Base-by-base conservation (phyloP, 2,329 filamentous ascomycete genomes). In the Xylaria arbuscula region DNA sequence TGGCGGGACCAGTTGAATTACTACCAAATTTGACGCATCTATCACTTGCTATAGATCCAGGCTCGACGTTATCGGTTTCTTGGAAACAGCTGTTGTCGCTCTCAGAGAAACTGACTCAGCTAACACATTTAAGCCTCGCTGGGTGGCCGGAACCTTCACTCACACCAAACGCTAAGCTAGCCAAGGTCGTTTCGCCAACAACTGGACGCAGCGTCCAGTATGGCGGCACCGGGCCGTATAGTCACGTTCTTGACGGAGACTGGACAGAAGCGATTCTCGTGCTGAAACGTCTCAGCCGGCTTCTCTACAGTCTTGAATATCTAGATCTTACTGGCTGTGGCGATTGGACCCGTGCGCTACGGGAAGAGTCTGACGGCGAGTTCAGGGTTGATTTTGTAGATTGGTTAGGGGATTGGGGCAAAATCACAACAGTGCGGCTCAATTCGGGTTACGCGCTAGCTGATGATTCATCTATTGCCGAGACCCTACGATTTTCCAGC, bases 51-150 rank as follows among this genome's bases (percentile, higher is more conserved):
- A 72, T 87, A 56, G 73, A 80, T 58, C 83, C 84, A 0, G 70
- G 74, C 45, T 77, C 79, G 40, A 50, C 70, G 15, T 64, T 65
- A 6, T 76, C 77, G 6, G 81, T 83, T 17, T 89, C 87, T 0
- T 90, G 88, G 89, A 85, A 83, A 56, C 86, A 88, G 42, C 82
- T 90, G 4, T 79, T 90, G 28, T 72, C 81, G 1, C 76, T 90
- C n/a, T 83, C 87, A 0, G 76, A 80, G 11, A 87, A 85, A 71
- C 76, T 89, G 7, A 82, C 82, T 0, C 83, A 81, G 15, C 78
- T 90, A 47, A 90, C 88, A 1, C 88, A 90, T 72, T 80, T 90
- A 48, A 88, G 85, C 70, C 81, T 90, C 7, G 87, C 88, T 17
- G 86, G 85, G 75, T 90, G 89, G 89, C 88, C 89, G 1, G 83